A percentile compares a stretch with the other conserved stretches of the same genome.
phyloP scores from a whole-genome alignment of 768 basidiomycete genomes.

The Agaricus blazei region DNA sequence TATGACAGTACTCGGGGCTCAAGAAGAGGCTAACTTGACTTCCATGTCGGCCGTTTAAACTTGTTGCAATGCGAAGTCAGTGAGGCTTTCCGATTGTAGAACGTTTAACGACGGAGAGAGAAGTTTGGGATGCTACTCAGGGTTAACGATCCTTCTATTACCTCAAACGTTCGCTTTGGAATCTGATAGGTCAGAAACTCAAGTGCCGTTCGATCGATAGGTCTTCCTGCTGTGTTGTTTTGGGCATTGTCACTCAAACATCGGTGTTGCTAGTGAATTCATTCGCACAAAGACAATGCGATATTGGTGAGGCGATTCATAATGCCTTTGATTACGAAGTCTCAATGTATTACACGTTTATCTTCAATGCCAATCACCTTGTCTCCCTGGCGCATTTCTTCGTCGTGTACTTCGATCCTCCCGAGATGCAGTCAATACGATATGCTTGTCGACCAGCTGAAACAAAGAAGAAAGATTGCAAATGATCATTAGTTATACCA shows the following conservation, averaged over 20 bases:
- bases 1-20: background rate
- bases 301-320: conserved; percentile 11
- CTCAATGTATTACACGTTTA: conserved; percentile 36
- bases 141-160: background rate
- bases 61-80: conserved; percentile 3
- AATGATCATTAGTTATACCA: conserved; percentile 3
- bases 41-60: background rate
- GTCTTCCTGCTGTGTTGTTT: background rate
- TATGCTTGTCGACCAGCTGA: conserved; percentile 77
- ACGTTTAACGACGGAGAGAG: background rate
- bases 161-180: background rate
- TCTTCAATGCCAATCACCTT: conserved; percentile 45
- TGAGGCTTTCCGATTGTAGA: conserved; percentile 3
- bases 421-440: conserved; percentile 50
- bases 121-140: background rate
- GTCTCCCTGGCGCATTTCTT: conserved; percentile 39
- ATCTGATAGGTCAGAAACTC: background rate
- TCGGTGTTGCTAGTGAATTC: background rate
- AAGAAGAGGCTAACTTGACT: background rate
- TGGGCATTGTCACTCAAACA: background rate
- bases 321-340: background rate
- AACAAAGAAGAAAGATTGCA: background rate
- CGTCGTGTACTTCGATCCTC: conserved; percentile 55
- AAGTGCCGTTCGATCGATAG: background rate
- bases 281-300: conserved; percentile 6